These are phyloP conservation scores for Spathaspora passalidarum DNA, from an alignment of 805 yeast genomes.

Conservation along the genomic window DNA sequence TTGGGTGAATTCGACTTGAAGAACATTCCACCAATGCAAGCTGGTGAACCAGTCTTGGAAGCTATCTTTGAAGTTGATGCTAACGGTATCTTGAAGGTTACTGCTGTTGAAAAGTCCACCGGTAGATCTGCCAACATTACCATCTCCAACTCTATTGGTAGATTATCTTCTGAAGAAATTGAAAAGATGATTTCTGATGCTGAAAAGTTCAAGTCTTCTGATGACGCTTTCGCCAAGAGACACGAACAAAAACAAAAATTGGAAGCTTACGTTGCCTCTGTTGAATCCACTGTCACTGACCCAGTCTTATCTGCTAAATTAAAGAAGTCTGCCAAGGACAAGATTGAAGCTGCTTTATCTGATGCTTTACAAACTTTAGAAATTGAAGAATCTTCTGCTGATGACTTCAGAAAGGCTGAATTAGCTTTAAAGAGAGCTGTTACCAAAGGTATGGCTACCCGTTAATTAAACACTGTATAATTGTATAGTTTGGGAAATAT, in stretches of 20 bases:
- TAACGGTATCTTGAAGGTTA: slow-evolving; percentile 50
- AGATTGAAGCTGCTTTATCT: slow-evolving; percentile 95
- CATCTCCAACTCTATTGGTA: slow-evolving; percentile 49
- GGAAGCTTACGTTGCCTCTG: slow-evolving; percentile 95
- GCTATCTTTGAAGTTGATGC: slow-evolving; percentile 50
- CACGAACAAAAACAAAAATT: slow-evolving; percentile 99
- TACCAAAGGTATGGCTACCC: slow-evolving; percentile 98
- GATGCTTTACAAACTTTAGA: slow-evolving; percentile 98
- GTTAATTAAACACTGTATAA: slow-evolving; percentile 50
- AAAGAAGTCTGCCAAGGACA: slow-evolving; percentile 95
- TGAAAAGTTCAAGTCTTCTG: slow-evolving; percentile 84
- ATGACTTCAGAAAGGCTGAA: slow-evolving; percentile 98
- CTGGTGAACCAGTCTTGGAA: slow-evolving; percentile 51
- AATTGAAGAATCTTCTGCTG: slow-evolving; percentile 94
- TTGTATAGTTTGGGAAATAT: slow-evolving; percentile 5
- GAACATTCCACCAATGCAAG: slow-evolving; percentile 50
- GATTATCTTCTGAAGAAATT: slow-evolving; percentile 48
- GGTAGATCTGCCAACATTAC: slow-evolving; percentile 50
- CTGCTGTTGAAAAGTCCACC: slow-evolving; percentile 48
- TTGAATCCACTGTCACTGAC: slow-evolving; percentile 95
- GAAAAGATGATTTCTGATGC: slow-evolving; percentile 49
- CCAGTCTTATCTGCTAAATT: slow-evolving; percentile 96
- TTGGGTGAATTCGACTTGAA: slow-evolving; percentile 50
- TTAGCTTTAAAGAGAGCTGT: slow-evolving; percentile 98
- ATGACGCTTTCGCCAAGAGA: slow-evolving; percentile 98